Percentiles rank a stretch among this genome's conserved stretches.
Evolutionary conservation across 768 basidiomycete genomes (phyloP).

Genomic region (Rhizopogon roseolus): DNA sequence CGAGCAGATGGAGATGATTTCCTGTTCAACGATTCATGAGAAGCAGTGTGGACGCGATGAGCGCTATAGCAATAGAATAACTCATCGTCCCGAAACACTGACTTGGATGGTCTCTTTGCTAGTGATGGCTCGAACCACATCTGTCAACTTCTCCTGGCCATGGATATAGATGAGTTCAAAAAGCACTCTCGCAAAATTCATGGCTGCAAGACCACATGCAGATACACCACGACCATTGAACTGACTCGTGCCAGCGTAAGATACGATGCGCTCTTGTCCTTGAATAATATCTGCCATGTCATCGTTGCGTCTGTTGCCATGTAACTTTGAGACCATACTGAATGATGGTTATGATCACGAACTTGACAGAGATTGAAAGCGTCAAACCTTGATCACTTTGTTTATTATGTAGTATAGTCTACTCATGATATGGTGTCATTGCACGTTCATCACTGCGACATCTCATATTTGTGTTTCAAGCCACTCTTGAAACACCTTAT

Average conservation of each 20-base stretch:
- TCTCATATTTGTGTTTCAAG: no score
- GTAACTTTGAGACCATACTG: slow-evolving; percentile 43
- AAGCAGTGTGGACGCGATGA: neutral
- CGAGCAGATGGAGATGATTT: slow-evolving; percentile 51
- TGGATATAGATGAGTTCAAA: neutral
- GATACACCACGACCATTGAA: slow-evolving; percentile 43
- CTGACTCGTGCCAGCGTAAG: slow-evolving; percentile 50
- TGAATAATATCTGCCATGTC: slow-evolving; percentile 11
- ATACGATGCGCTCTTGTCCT: slow-evolving; percentile 36
- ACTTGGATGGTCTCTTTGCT: slow-evolving; percentile 20
- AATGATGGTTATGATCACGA: neutral
- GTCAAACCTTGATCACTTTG: no score
- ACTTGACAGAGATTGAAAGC: neutral
- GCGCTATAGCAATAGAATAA: neutral
- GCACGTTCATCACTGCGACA: no score
- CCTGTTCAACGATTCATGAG: slow-evolving; percentile 28
- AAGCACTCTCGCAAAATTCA: slow-evolving; percentile 54
- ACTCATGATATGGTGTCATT: no score
- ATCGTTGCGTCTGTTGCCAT: slow-evolving; percentile 44
- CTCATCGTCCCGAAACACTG: neutral
- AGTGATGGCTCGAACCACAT: neutral
- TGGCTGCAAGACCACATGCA: slow-evolving; percentile 61
- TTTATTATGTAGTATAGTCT: no score
- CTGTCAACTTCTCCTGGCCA: neutral
- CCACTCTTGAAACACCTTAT: no score